phyloP scores from a whole-genome alignment of 352 stramenopile genomes.

The Pythium phragmitis region DNA sequence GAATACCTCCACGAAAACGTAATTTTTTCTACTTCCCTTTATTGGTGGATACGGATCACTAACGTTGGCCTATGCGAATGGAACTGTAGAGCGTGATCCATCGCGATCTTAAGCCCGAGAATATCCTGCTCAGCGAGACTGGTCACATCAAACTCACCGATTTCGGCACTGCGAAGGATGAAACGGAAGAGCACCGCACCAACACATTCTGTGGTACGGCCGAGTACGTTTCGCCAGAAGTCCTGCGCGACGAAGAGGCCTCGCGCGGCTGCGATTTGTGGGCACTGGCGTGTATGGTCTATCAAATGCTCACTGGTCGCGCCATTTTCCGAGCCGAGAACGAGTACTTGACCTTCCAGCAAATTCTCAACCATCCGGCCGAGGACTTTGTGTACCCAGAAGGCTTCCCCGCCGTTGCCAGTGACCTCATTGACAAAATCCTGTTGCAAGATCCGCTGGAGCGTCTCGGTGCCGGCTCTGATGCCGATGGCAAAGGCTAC shows the following conservation, averaged over 20 bases:
- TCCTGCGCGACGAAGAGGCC: slow-evolving; percentile 84
- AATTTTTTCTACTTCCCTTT: background rate
- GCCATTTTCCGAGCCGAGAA: slow-evolving; percentile 89
- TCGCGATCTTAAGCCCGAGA: slow-evolving; percentile 93
- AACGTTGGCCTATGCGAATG: background rate
- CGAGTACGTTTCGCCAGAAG: slow-evolving; percentile 91
- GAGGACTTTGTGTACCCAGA: slow-evolving; percentile 52
- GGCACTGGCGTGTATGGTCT: slow-evolving; percentile 91
- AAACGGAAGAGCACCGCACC: slow-evolving; percentile 73
- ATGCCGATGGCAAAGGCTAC: slow-evolving; percentile 81
- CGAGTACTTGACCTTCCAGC: slow-evolving; percentile 92
- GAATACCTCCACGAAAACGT: slow-evolving; percentile 90
- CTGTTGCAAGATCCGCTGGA: slow-evolving; percentile 73
- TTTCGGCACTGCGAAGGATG: slow-evolving; percentile 87
- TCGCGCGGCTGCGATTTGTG: slow-evolving; percentile 88
- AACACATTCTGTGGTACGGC: slow-evolving; percentile 90
- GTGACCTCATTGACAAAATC: slow-evolving; percentile 76
- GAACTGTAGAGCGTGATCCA: slow-evolving; percentile 90
- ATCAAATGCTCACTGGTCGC: slow-evolving; percentile 83
- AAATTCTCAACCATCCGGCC: slow-evolving; percentile 84
- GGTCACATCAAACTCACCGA: slow-evolving; percentile 91
- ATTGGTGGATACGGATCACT: background rate
- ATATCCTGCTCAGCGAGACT: slow-evolving; percentile 82
- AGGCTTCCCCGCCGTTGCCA: slow-evolving; percentile 43
- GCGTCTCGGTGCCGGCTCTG: slow-evolving; percentile 61